Evolutionary conservation across 2,329 filamentous ascomycete genomes (phyloP).

Genomic region (Mycosphaerella sp.): DNA sequence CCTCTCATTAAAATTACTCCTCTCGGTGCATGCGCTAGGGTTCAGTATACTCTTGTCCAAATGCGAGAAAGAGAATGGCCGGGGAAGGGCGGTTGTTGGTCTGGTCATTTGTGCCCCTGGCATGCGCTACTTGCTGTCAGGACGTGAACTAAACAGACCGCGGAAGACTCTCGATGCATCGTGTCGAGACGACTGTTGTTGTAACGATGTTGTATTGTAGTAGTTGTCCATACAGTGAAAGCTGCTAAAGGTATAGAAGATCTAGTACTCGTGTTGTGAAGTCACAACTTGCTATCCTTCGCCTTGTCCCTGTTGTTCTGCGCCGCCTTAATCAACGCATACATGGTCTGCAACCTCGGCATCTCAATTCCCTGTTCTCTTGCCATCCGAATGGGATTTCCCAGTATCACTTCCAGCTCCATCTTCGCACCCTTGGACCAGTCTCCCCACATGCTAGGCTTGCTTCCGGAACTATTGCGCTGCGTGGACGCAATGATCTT

Average conservation of each 20-base stretch:
- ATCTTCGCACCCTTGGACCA: constrained; percentile 61
- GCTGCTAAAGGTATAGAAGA: too few species aligned
- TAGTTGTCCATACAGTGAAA: too few species aligned
- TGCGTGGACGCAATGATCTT: constrained; percentile 58
- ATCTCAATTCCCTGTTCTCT: constrained; percentile 57
- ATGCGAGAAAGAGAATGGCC: background rate
- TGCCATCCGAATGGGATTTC: constrained; percentile 63
- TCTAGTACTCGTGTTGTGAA: too few species aligned
- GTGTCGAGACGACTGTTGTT: background rate
- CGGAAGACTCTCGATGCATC: background rate
- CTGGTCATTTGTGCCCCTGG: background rate
- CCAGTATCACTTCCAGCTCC: constrained; percentile 67
- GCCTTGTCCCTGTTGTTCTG: constrained; percentile 48
- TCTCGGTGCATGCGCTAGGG: too few species aligned
- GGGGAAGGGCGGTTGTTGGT: too few species aligned
- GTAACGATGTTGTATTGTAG: background rate
- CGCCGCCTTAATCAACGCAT: constrained; percentile 59
- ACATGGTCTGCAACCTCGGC: constrained; percentile 60
- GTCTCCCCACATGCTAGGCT: constrained; percentile 61
- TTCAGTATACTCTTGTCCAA: too few species aligned
- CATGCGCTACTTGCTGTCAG: constrained; percentile 1
- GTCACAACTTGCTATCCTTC: constrained; percentile 24
- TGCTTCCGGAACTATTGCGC: constrained; percentile 55
- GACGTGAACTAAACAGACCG: background rate
- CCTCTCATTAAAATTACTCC: too few species aligned